Conservation (phyloP, 1,139 yeast genomes). For the Blastobotrys illinoisensis region DNA sequence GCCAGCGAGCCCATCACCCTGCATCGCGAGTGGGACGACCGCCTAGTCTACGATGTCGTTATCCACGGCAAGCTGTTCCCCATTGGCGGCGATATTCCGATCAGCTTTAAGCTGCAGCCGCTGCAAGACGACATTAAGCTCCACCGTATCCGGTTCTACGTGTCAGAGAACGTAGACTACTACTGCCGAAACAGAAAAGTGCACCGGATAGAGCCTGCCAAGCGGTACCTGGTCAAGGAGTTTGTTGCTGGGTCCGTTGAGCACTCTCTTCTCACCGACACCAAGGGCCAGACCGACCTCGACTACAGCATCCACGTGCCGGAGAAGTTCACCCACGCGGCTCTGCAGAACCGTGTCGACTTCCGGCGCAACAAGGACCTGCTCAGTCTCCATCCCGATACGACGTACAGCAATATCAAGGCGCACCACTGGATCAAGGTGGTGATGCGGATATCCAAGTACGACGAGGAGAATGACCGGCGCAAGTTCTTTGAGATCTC, state of each 20-base stretch:
- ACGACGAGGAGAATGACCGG: slow-evolving; percentile 48
- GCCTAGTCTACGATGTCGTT: slow-evolving; percentile 79
- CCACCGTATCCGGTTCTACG: slow-evolving; percentile 76
- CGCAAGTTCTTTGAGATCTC: slow-evolving; percentile 87
- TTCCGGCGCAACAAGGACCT: slow-evolving; percentile 26
- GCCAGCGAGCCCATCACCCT: slow-evolving; percentile 92
- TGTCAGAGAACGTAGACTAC: slow-evolving; percentile 87
- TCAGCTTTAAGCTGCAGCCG: slow-evolving; percentile 79
- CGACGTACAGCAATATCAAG: slow-evolving; percentile 69
- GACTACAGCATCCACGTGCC: slow-evolving; percentile 86
- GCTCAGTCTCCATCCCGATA: slow-evolving; percentile 64
- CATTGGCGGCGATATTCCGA: slow-evolving; percentile 74
- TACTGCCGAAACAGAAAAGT: slow-evolving; percentile 81
- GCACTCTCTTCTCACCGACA: slow-evolving; percentile 45
- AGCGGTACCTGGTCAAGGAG: slow-evolving; percentile 59
- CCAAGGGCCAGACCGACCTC: slow-evolving; percentile 46
- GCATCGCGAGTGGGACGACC: slow-evolving; percentile 89
- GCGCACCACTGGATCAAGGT: slow-evolving; percentile 93
- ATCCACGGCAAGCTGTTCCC: slow-evolving; percentile 84
- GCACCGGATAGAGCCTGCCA: slow-evolving; percentile 85
- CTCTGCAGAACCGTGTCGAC: slow-evolving; percentile 20
- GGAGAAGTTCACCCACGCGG: slow-evolving; percentile 37
- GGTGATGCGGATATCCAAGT: slow-evolving; percentile 66
- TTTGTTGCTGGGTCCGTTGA: slow-evolving; percentile 37
- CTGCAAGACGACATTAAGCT: slow-evolving; percentile 71